A percentile compares a stretch with the other conserved stretches of the same genome.
Evolutionary conservation across 768 basidiomycete species (phyloP).

Genomic region (Pulveroboletus sp.): DNA sequence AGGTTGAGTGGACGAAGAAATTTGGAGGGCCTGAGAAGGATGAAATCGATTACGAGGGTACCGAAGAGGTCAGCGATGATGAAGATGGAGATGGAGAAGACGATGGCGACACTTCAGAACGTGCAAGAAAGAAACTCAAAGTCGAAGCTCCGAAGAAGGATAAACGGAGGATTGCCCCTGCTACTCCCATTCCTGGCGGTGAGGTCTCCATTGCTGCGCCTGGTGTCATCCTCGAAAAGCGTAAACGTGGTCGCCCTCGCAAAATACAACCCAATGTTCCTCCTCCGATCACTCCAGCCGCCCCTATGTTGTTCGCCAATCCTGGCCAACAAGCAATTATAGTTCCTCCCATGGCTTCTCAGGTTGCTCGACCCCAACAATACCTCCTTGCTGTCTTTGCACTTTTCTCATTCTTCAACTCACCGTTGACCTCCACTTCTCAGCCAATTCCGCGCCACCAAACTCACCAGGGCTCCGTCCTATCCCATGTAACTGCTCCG

Average conservation of each 20-base stretch:
- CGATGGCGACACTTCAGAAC: constrained; percentile 37
- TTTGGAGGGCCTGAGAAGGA: constrained; percentile 80
- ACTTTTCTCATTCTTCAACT: constrained; percentile 83
- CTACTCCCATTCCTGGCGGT: constrained; percentile 21
- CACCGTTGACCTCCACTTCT: constrained; percentile 50
- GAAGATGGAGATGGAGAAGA: constrained; percentile 39
- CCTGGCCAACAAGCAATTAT: constrained; percentile 14
- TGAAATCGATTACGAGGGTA: constrained; percentile 46
- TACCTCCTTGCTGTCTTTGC: constrained; percentile 82
- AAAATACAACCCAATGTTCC: constrained; percentile 56
- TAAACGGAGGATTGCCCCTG: constrained; percentile 31
- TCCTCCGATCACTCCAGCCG: constrained; percentile 26
- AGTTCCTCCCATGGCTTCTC: constrained; percentile 11
- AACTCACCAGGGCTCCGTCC: constrained; percentile 55
- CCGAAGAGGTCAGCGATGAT: constrained; percentile 41
- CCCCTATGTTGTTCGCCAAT: constrained; percentile 14
- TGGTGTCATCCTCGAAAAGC: constrained; percentile 56
- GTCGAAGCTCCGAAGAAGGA: constrained; percentile 44
- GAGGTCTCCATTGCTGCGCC: constrained; percentile 25
- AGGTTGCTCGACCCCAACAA: constrained; percentile 37
- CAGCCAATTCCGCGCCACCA: constrained; percentile 34
- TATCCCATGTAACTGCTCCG: constrained; percentile 35
- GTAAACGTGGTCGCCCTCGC: constrained; percentile 79
- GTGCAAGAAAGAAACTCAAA: constrained; percentile 63
- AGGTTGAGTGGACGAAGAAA: constrained; percentile 62